These are phyloP conservation scores for Cordia subcordata DNA, from an alignment of 257 asterid genomes.

Conservation along the genomic window DNA sequence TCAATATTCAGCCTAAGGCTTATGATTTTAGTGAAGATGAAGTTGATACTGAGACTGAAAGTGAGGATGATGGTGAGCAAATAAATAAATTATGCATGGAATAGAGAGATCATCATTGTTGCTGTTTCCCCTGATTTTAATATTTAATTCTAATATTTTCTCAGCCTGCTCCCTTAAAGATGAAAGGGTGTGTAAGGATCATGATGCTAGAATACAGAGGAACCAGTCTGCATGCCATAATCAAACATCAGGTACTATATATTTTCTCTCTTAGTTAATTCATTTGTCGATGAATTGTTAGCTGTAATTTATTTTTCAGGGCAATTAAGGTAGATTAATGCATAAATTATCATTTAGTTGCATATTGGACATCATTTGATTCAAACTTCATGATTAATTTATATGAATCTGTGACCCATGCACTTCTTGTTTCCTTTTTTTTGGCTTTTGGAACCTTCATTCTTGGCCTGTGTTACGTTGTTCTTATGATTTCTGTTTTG, in stretches of 20 bases:
- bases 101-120: conserved; percentile 12
- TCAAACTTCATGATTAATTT: no score
- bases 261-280: background rate
- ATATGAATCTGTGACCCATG: no score
- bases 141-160: background rate
- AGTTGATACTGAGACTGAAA: conserved; percentile 71
- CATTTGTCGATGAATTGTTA: background rate
- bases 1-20: conserved; percentile 70
- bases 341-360: no score
- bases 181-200: conserved; percentile 40
- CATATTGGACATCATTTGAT: no score
- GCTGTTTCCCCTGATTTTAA: background rate
- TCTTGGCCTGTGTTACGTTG: no score
- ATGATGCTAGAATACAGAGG: conserved; percentile 19
- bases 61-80: conserved; percentile 78
- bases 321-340: no score
- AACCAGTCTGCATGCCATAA: conserved; percentile 34
- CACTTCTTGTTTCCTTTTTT: no score
- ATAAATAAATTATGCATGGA: background rate
- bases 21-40: conserved; percentile 92
- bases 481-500: no score
- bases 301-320: background rate
- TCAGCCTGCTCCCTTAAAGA: conserved; percentile 62
- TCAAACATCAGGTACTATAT: conserved; percentile 36
- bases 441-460: no score